Evolutionary conservation across 441 rosid genomes (phyloP).

Genomic region (Bocquillonia castaneifolia): DNA sequence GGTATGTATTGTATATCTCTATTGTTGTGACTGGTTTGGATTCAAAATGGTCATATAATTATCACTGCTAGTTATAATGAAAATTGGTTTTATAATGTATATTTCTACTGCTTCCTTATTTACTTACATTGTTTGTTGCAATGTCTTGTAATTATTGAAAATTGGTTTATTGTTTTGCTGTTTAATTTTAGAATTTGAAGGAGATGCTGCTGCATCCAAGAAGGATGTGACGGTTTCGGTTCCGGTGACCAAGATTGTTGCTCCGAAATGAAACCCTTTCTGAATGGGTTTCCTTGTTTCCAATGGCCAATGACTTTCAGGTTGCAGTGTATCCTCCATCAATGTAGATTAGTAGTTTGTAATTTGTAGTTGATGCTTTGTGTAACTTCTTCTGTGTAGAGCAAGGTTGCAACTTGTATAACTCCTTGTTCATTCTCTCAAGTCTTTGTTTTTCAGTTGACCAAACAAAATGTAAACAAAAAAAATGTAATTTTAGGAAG

Average conservation of each 20-base stretch:
- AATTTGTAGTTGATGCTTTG: constrained; percentile 33
- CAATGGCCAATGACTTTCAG: too few relatives aligned
- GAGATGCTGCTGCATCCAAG: constrained; percentile 33
- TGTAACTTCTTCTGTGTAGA: constrained; percentile 37
- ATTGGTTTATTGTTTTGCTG: background rate
- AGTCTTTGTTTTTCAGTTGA: constrained; percentile 34
- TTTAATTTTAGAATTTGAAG: constrained; percentile 29
- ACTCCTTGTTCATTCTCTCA: constrained; percentile 32
- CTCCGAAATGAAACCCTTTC: constrained; percentile 33
- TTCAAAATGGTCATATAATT: too few relatives aligned
- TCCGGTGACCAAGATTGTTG: constrained; percentile 35
- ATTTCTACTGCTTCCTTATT: too few relatives aligned
- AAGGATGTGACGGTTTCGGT: constrained; percentile 27
- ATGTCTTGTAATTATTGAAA: too few relatives aligned
- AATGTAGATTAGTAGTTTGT: constrained; percentile 25
- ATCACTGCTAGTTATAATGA: too few relatives aligned
- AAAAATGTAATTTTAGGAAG: constrained; percentile 29
- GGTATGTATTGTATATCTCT: constrained; percentile 35
- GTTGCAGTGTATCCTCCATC: constrained; percentile 21
- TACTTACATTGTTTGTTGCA: too few relatives aligned
- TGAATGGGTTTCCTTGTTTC: too few relatives aligned
- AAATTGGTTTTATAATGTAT: background rate
- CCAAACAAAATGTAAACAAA: constrained; percentile 32
- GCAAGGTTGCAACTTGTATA: constrained; percentile 33
- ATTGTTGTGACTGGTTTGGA: too few relatives aligned